Conservation (phyloP, 257 asterid genomes). For the Rauvolfia tetraphylla region DNA sequence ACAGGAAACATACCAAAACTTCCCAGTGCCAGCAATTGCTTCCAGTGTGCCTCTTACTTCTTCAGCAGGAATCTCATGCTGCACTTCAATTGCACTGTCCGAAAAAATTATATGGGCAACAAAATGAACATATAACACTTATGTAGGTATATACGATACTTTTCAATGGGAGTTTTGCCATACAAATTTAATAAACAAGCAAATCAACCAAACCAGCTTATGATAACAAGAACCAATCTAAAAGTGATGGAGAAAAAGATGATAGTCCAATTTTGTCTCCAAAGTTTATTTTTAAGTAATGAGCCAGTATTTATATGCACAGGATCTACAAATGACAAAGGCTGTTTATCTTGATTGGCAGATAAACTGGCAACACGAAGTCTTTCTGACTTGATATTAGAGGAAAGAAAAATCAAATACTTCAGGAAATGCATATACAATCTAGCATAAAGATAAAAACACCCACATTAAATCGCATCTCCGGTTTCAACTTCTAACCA, state of each 20-base stretch:
- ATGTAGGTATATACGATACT: neutral
- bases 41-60: conserved; percentile 51
- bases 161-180: neutral
- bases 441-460: neutral
- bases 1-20: conserved; percentile 55
- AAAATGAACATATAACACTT: neutral
- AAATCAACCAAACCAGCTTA: neutral
- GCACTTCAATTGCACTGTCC: conserved; percentile 30
- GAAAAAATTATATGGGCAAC: neutral
- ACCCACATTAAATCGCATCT: neutral
- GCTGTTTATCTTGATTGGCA: neutral
- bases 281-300: neutral
- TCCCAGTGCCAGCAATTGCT: conserved; percentile 72
- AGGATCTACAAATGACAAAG: neutral
- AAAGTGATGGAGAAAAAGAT: neutral
- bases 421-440: neutral
- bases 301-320: neutral
- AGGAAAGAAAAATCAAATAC: neutral
- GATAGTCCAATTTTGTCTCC: neutral
- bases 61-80: conserved; percentile 37
- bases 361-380: neutral
- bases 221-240: neutral
- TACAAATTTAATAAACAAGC: neutral
- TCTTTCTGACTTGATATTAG: neutral
- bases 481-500: neutral